A percentile compares a stretch with the other conserved stretches of the same genome.
Conservation (phyloP, 345 rosid species). For the Lumnitzera racemosa region DNA sequence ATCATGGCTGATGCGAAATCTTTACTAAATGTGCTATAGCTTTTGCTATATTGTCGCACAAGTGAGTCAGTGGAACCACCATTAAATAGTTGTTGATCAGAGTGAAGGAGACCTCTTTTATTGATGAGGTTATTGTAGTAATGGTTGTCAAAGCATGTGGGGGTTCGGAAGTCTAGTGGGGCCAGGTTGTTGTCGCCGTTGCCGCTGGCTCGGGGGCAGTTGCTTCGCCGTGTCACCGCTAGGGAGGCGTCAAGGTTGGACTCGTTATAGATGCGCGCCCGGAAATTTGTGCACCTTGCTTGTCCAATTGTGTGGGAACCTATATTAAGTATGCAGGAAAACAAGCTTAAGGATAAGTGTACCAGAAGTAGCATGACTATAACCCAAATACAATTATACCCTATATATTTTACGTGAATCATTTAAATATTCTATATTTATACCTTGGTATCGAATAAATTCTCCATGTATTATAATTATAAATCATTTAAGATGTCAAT, state of each 20-base stretch:
- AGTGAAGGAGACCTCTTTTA: slow-evolving; percentile 33
- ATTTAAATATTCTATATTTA: no score
- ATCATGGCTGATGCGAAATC: slow-evolving; percentile 35
- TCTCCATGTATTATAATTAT: no score
- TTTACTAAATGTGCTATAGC: slow-evolving; percentile 11
- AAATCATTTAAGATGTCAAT: no score
- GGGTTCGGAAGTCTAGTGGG: slow-evolving; percentile 28
- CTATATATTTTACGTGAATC: no score
- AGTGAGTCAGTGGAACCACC: slow-evolving; percentile 24
- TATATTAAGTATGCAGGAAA: neutral
- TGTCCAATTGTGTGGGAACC: slow-evolving; percentile 42
- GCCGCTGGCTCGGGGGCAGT: slow-evolving; percentile 24
- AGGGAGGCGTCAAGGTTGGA: slow-evolving; percentile 23
- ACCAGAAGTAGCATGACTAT: no score
- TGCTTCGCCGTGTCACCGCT: slow-evolving; percentile 18
- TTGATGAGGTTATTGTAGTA: slow-evolving; percentile 25
- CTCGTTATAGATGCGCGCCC: slow-evolving; percentile 35
- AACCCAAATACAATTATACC: no score
- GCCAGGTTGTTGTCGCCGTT: slow-evolving; percentile 25
- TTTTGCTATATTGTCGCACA: slow-evolving; percentile 19
- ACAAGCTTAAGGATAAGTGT: no score
- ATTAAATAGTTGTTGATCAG: slow-evolving; percentile 37
- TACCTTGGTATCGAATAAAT: no score
- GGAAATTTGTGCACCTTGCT: slow-evolving; percentile 36
- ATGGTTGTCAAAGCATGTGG: slow-evolving; percentile 25